Conservation (phyloP, 2,329 filamentous ascomycete genomes). For the Fusarium marasasianum region DNA sequence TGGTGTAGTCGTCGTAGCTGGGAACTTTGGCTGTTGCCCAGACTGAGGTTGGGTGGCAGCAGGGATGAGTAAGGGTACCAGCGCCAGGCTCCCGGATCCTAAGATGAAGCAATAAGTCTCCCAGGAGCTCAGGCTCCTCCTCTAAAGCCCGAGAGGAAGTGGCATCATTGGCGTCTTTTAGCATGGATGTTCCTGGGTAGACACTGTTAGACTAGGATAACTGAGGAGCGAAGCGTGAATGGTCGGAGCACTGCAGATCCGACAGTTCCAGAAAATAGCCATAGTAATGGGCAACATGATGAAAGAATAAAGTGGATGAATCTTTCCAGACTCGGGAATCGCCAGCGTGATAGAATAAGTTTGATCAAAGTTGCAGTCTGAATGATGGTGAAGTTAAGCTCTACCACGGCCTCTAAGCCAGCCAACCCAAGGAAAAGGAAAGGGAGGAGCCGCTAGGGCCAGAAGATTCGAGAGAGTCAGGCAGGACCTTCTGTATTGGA, state of each 20-base stretch:
- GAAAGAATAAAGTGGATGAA: neutral
- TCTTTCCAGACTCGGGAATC: no score
- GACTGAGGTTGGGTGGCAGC: neutral
- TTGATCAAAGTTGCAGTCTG: neutral
- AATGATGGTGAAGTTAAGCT: neutral
- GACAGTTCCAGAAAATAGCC: neutral
- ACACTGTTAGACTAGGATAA: accelerated
- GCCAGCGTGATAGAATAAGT: neutral
- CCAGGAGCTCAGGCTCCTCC: neutral
- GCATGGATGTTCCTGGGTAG: neutral
- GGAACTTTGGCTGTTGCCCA: neutral
- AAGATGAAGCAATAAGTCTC: neutral
- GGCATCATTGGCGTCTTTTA: neutral
- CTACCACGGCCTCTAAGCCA: neutral
- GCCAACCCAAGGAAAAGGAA: neutral
- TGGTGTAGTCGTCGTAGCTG: neutral
- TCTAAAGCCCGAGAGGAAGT: neutral
- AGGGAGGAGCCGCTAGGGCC: accelerated
- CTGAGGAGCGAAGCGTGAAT: neutral
- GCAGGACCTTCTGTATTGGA: neutral
- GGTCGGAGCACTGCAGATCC: accelerated
- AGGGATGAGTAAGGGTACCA: neutral
- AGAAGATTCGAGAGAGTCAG: neutral
- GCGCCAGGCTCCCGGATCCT: no score
- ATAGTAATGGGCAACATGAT: neutral